Evolutionary conservation across 805 yeast species (phyloP).

Genomic region (Maudiozyma turicensis): DNA sequence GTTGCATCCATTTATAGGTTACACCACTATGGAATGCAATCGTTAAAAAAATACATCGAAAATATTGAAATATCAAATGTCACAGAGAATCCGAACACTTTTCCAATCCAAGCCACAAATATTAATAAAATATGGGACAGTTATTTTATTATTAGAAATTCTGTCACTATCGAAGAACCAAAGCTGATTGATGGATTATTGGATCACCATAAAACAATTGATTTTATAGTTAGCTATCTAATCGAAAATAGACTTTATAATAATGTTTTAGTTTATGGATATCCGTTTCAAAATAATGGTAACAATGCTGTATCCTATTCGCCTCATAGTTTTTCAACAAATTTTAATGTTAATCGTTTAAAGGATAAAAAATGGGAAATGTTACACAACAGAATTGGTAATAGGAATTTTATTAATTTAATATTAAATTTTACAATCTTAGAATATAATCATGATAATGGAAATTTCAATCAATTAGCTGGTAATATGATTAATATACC

Average conservation of each 20-base stretch:
- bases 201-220: conserved; percentile 20
- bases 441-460: conserved; percentile 2
- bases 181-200: too few relatives aligned
- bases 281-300: conserved; percentile 24
- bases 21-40: too few relatives aligned
- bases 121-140: too few relatives aligned
- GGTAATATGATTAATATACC: conserved; percentile 17
- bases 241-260: conserved; percentile 17
- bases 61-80: too few relatives aligned
- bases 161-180: too few relatives aligned
- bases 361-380: conserved; percentile 37
- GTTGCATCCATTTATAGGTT: too few relatives aligned
- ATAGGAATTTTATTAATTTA: conserved; percentile 31
- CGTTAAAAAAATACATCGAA: too few relatives aligned
- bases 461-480: conserved; percentile 11
- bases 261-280: conserved; percentile 38
- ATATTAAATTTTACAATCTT: conserved; percentile 32
- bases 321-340: conserved; percentile 29
- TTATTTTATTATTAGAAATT: too few relatives aligned
- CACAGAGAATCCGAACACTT: too few relatives aligned
- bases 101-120: too few relatives aligned
- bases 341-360: conserved; percentile 32
- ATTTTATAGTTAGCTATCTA: conserved; percentile 31
- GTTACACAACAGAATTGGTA: conserved; percentile 34
- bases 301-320: conserved; percentile 19